Percentiles rank a stretch among this genome's conserved stretches.
Conservation (phyloP, 2,329 filamentous ascomycete genomes). For the Pseudogymnoascus sp. region DNA sequence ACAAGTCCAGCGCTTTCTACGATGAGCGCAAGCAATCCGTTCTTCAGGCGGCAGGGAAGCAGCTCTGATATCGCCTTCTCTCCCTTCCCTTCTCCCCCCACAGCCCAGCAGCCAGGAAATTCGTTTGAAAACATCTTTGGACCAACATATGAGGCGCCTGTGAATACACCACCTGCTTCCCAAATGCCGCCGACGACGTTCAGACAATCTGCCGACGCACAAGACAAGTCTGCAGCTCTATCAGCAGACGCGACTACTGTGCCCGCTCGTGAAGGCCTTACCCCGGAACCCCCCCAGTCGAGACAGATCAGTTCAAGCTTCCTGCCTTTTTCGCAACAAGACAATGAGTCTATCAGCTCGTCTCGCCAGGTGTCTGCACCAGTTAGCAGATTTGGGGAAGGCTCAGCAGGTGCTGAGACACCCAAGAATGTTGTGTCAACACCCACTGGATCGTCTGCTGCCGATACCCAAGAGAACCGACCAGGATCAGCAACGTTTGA, state of each 20-base stretch:
- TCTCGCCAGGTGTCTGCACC: constrained; percentile 72
- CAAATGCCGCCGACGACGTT: constrained; percentile 47
- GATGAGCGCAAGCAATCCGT: constrained; percentile 81
- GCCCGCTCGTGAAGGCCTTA: constrained; percentile 31
- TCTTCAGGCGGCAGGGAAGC: constrained; percentile 68
- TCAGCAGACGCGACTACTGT: constrained; percentile 31
- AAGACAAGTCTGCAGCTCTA: constrained; percentile 22
- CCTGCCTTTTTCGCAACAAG: constrained; percentile 56
- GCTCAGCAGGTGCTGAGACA: constrained; percentile 30
- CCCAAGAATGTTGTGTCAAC: constrained; percentile 30
- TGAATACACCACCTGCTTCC: constrained; percentile 32
- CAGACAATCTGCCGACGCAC: constrained; percentile 35
- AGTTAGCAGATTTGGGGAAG: constrained; percentile 53
- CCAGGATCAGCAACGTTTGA: constrained; percentile 25
- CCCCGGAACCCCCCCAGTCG: constrained; percentile 60
- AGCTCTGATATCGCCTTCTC: constrained; percentile 38
- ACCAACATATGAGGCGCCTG: constrained; percentile 46
- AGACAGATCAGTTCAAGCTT: constrained; percentile 70
- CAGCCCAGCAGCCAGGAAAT: constrained; percentile 44
- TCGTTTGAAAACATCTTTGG: constrained; percentile 85
- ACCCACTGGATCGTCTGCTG: constrained; percentile 26
- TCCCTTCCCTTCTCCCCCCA: constrained; percentile 33
- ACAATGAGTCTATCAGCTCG: constrained; percentile 61
- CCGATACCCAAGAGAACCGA: constrained; percentile 22
- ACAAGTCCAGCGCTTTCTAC: constrained; percentile 61